Conservation (phyloP, 139 green algal genomes). For the Choricystis sp. region DNA sequence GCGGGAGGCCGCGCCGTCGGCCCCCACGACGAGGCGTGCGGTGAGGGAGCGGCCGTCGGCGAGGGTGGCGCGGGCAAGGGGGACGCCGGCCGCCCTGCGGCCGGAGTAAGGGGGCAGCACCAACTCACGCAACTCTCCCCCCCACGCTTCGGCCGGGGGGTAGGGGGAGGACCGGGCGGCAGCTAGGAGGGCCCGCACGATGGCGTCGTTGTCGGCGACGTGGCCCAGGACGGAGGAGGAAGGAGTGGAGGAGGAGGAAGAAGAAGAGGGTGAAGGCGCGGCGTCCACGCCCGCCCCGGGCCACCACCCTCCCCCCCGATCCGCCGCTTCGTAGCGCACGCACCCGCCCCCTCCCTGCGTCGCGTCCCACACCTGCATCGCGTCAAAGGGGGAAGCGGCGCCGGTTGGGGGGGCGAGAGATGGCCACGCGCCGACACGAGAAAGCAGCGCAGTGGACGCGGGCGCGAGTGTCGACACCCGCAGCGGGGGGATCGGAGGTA, state of each 20-base stretch:
- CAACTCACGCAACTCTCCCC: not conserved
- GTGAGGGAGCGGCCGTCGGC: conserved; percentile 4
- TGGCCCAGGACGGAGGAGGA: not conserved
- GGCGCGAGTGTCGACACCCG: not conserved
- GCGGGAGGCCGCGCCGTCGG: conserved; percentile 41
- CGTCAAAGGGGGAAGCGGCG: not conserved
- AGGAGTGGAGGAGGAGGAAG: too few species aligned
- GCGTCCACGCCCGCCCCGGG: too few species aligned
- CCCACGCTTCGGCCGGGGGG: too few species aligned
- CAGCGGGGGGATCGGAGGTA: not conserved
- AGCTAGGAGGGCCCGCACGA: not conserved
- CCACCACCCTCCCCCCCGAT: too few species aligned
- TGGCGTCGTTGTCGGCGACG: not conserved
- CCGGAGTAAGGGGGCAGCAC: not conserved
- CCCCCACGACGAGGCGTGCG: conserved; percentile 47
- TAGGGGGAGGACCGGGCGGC: too few species aligned
- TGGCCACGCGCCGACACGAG: not conserved
- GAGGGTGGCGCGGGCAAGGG: conserved; percentile 6
- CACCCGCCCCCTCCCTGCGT: too few species aligned
- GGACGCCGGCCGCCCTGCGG: not conserved
- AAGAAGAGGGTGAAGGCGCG: too few species aligned
- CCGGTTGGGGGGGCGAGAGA: not conserved
- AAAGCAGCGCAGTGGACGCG: not conserved
- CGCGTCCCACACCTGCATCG: not conserved
- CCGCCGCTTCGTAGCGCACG: not conserved